phyloP scores from a whole-genome alignment of 768 basidiomycete genomes.

The Rhizopogon salebrosus region DNA sequence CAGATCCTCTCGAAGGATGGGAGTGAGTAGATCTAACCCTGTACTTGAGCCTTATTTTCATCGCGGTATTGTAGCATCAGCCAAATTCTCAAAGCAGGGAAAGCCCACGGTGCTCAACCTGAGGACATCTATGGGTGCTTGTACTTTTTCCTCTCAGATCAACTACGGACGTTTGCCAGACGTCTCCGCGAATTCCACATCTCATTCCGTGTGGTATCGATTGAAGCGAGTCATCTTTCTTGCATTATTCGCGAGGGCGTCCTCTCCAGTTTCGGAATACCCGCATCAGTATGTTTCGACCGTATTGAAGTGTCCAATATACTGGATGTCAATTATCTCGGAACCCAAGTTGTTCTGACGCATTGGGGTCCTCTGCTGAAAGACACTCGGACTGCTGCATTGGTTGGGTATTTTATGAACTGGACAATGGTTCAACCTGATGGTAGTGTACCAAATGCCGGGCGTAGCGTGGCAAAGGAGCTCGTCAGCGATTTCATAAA shows the following conservation, averaged over 20 bases:
- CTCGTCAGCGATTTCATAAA: constrained; percentile 10
- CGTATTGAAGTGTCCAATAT: constrained; percentile 48
- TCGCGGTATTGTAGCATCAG: constrained; percentile 26
- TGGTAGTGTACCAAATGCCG: constrained; percentile 7
- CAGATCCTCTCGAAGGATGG: constrained; percentile 47
- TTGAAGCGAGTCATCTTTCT: constrained; percentile 39
- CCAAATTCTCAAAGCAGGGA: constrained; percentile 33
- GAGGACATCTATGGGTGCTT: constrained; percentile 49
- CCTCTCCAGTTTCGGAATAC: constrained; percentile 14
- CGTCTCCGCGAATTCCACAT: constrained; percentile 31
- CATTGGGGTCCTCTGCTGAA: constrained; percentile 35
- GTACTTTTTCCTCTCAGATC: constrained; percentile 40
- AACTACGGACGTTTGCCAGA: constrained; percentile 32
- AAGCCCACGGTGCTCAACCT: constrained; percentile 29
- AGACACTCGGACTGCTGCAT: constrained; percentile 22
- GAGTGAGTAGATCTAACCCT: constrained; percentile 28
- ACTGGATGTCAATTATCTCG: constrained; percentile 37
- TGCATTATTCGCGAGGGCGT: constrained; percentile 25
- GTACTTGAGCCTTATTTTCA: constrained; percentile 1
- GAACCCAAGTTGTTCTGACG: constrained; percentile 27
- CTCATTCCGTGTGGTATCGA: constrained; percentile 29
- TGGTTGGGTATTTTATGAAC: constrained; percentile 46
- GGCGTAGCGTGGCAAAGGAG: not conserved
- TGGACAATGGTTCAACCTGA: constrained; percentile 24
- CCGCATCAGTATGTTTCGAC: constrained; percentile 31